phyloP scores from a whole-genome alignment of 2,329 filamentous ascomycete species.

The Xylaria digitata region DNA sequence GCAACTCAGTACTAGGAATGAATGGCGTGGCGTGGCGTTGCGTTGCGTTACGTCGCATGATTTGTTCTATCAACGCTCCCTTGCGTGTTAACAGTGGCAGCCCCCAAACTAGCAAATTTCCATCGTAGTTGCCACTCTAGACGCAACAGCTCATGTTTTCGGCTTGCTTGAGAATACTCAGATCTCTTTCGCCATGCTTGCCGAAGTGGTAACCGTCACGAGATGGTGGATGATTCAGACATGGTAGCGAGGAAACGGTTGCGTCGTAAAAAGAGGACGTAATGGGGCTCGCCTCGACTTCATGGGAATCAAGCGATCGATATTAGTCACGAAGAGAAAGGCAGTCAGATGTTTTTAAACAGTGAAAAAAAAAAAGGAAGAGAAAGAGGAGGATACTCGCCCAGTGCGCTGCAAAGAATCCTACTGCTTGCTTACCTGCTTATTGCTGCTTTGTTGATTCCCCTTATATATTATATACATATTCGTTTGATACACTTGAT shows the following conservation, averaged over 20 bases:
- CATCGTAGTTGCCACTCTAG: background rate
- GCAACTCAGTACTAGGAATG: background rate
- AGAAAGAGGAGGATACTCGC: constrained; percentile 9
- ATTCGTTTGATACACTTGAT: constrained; percentile 1
- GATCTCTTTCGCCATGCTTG: background rate
- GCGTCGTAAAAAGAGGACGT: background rate
- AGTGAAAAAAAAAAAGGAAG: constrained; percentile 9
- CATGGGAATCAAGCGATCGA: background rate
- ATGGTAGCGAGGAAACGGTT: background rate
- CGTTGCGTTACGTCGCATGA: background rate
- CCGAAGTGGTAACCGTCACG: background rate
- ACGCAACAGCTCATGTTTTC: background rate
- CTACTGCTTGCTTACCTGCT: constrained; percentile 1
- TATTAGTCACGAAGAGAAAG: background rate
- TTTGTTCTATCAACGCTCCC: background rate
- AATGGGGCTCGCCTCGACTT: constrained; percentile 2
- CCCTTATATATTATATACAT: constrained; percentile 14
- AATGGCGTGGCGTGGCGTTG: background rate
- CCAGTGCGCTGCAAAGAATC: constrained; percentile 6
- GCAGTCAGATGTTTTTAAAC: background rate
- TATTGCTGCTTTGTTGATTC: background rate
- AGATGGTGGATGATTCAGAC: background rate
- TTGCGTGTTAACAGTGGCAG: background rate
- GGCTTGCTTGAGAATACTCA: background rate
- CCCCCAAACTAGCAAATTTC: background rate